Evolutionary conservation across 2,329 filamentous ascomycete genomes (phyloP), one percentile per base, ranked within the genome.

Genomic region (Aspergillus oerlinghausenensis): DNA sequence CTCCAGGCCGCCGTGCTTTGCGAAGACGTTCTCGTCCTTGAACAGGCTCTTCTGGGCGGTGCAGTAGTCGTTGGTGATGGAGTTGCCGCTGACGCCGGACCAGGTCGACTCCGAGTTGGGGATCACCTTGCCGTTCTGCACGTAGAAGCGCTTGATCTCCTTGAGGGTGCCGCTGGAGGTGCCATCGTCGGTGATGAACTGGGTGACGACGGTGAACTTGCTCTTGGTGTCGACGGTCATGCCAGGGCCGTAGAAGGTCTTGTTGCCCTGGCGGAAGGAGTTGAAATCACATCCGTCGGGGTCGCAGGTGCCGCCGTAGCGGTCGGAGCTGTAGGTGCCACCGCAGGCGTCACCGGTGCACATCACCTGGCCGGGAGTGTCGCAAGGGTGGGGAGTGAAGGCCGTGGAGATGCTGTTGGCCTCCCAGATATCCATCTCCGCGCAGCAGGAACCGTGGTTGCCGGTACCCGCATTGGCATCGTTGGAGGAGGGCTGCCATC

Each of bases 231-330:
- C 82, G 63, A 89, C 75, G 51, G 75, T 85, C 69, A 77, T 77
- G 60, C 79, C 78, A 0, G 79, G 74, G 52, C 86, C 87, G 75
- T 84, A 88, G 78, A 87, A 89, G 70, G 73, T 75, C 58, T 76
- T 77, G 73, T 85, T 80, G 60, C 86, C 87, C 78, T 84, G 79
- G 69, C 86, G 85, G 82, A 83, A 89, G 42, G 80, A 70, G 80
- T 88, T 88, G 80, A 86, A 88, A 71, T 88, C 86, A 66, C 87
- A 89, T 43, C 86, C 86, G 66, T 88, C 85, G 60, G 84, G 83
- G 70, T 89, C 87, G 70, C 87, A 89, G 56, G 81, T 73, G 53
- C 86, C 85, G 26, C 67, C 75, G 68, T 88, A 88, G 60, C 86
- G 84, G 64, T 80, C 73, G 51, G 63, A 53, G 66, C 81, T 74